Evolutionary conservation across 176 grass and related monocot genomes (phyloP).

Genomic region (Zoysia pacifica): DNA sequence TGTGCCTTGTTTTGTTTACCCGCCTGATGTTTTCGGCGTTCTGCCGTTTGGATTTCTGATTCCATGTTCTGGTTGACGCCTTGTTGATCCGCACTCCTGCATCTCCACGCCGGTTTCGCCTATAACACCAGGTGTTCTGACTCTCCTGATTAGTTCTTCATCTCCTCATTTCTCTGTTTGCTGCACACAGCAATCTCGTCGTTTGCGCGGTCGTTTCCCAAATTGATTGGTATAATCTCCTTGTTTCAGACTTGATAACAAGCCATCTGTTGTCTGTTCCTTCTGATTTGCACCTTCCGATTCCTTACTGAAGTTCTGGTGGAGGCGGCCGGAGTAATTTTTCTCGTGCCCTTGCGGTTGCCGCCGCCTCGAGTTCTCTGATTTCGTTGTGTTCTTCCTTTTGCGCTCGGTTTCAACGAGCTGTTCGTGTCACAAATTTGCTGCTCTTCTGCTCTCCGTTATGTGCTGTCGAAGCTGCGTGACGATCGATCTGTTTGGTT

Average conservation of each 20-base stretch:
- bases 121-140: background rate
- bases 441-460: background rate
- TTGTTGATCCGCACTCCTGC: constrained; percentile 24
- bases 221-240: background rate
- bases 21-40: background rate
- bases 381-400: background rate
- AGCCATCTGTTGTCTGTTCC: background rate
- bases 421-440: constrained; percentile 13
- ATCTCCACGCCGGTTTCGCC: background rate
- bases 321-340: background rate
- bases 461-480: background rate
- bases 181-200: background rate
- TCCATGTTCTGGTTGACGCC: background rate
- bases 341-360: background rate
- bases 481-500: constrained; percentile 22
- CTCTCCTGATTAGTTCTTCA: background rate
- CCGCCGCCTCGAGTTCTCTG: background rate
- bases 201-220: background rate
- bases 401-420: background rate
- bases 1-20: constrained; percentile 18
- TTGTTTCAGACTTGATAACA: constrained; percentile 1
- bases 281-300: background rate
- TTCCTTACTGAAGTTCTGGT: background rate
- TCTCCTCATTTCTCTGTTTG: background rate
- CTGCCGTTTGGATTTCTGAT: background rate